Percentiles rank a stretch among this genome's conserved stretches.
Evolutionary conservation across 108 stramenopile genomes (phyloP).

Genomic region (Fistulifera pelliculosa): DNA sequence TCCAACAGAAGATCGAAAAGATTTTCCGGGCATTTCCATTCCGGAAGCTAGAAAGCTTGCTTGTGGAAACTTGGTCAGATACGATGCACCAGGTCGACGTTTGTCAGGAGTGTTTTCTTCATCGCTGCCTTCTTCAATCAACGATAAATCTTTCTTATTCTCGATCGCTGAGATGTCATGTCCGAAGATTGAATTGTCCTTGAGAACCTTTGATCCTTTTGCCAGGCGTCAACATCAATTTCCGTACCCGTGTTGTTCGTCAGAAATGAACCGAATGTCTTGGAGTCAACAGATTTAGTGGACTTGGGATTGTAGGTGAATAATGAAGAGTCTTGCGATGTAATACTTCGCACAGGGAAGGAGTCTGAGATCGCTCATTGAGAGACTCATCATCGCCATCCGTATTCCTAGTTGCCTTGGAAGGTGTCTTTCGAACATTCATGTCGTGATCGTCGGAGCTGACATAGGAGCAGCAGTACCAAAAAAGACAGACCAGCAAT

Average conservation of each 20-base stretch:
- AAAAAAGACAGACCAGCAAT: too few relatives aligned
- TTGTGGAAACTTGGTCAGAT: not conserved
- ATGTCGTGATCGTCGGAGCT: too few relatives aligned
- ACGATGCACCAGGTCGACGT: not conserved
- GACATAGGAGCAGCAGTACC: too few relatives aligned
- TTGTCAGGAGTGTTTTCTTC: conserved; percentile 1
- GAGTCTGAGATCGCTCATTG: conserved; percentile 3
- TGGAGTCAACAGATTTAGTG: conserved; percentile 10
- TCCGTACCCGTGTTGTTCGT: not conserved
- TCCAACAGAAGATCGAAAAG: conserved; percentile 2
- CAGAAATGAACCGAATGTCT: not conserved
- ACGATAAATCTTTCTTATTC: conserved; percentile 12
- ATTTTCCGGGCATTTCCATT: not conserved
- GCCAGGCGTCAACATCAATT: conserved; percentile 5
- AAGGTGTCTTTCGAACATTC: too few relatives aligned
- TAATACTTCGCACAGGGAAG: conserved; percentile 16
- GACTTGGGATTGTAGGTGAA: conserved; percentile 25
- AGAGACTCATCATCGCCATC: too few relatives aligned
- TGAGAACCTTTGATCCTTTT: not conserved
- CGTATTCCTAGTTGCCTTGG: too few relatives aligned
- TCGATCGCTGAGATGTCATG: conserved; percentile 26
- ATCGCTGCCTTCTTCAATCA: conserved; percentile 20
- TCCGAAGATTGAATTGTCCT: conserved; percentile 12
- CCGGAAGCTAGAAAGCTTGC: not conserved
- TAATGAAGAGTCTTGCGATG: conserved; percentile 26